phyloP scores from a whole-genome alignment of 495 filamentous ascomycete species.

The Aspergillus leporis region DNA sequence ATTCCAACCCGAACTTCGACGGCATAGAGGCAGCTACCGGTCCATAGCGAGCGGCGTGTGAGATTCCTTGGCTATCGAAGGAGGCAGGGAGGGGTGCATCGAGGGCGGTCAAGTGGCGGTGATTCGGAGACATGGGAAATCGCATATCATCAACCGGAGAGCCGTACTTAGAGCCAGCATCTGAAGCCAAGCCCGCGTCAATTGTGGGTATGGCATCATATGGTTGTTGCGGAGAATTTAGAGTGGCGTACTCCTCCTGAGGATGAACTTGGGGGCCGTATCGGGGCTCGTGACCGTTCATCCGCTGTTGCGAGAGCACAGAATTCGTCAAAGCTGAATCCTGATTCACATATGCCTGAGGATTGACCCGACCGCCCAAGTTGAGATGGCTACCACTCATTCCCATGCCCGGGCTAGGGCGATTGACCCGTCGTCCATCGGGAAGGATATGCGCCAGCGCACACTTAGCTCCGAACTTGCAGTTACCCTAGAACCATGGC shows the following conservation, averaged over 20 bases:
- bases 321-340: slow-evolving; percentile 83
- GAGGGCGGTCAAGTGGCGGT: slow-evolving; percentile 71
- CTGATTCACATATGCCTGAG: slow-evolving; percentile 60
- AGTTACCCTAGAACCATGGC: slow-evolving; percentile 72
- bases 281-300: slow-evolving; percentile 48
- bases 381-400: slow-evolving; percentile 58
- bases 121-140: slow-evolving; percentile 69
- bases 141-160: slow-evolving; percentile 81
- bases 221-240: slow-evolving; percentile 43
- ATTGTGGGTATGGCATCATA: slow-evolving; percentile 69
- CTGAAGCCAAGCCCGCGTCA: slow-evolving; percentile 76
- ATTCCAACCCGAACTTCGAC: slow-evolving; percentile 84
- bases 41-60: slow-evolving; percentile 83
- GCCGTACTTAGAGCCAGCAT: slow-evolving; percentile 77
- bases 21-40: slow-evolving; percentile 92
- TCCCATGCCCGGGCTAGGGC: slow-evolving; percentile 46
- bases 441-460: slow-evolving; percentile 93
- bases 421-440: slow-evolving; percentile 87
- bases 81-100: slow-evolving; percentile 94
- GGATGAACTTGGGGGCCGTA: slow-evolving; percentile 37
- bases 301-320: slow-evolving; percentile 70
- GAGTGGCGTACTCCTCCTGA: slow-evolving; percentile 46
- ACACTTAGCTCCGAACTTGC: slow-evolving; percentile 98
- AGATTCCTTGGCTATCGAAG: slow-evolving; percentile 95
- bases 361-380: slow-evolving; percentile 71